Evolutionary conservation across 2,329 filamentous ascomycete species (phyloP).

Genomic region (Colletotrichum orbiculare): DNA sequence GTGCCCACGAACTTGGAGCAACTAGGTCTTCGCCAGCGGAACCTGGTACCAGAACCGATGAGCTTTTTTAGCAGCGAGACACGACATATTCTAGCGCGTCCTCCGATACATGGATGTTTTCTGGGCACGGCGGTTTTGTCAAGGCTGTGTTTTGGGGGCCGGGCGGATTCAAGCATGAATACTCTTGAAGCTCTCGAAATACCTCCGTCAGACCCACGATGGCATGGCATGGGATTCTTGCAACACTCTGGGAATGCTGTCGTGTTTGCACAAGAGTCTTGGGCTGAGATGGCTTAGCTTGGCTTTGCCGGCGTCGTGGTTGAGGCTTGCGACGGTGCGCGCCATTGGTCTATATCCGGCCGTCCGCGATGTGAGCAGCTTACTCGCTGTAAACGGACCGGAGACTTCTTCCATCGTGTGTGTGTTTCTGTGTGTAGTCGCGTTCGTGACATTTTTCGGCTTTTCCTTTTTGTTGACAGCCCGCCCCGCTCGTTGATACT

Average conservation of each 20-base stretch:
- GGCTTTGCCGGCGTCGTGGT: slow-evolving; percentile 8
- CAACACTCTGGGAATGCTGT: not conserved
- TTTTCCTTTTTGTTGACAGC: not conserved
- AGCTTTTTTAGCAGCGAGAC: slow-evolving; percentile 1
- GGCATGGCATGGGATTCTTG: not conserved
- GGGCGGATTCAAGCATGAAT: too few relatives aligned
- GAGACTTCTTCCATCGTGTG: slow-evolving; percentile 1
- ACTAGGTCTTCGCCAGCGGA: slow-evolving; percentile 7
- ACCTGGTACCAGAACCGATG: slow-evolving; percentile 6
- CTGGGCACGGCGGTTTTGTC: not conserved
- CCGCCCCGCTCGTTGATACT: not conserved
- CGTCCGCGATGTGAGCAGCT: not conserved
- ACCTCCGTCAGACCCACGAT: not conserved
- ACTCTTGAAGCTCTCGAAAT: not conserved
- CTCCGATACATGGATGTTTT: not conserved
- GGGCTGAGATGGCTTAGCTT: slow-evolving; percentile 17
- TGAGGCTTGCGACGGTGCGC: slow-evolving; percentile 10
- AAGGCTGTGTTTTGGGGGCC: too few relatives aligned
- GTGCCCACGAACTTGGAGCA: not conserved
- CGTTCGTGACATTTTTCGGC: not conserved
- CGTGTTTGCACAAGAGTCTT: not conserved
- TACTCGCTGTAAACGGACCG: slow-evolving; percentile 20
- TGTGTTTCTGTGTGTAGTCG: too few relatives aligned
- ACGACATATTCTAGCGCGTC: slow-evolving; percentile 20
- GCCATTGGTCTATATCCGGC: slow-evolving; percentile 17